Conservation (phyloP, 257 asterid species). For the Thymus mandschuricus region DNA sequence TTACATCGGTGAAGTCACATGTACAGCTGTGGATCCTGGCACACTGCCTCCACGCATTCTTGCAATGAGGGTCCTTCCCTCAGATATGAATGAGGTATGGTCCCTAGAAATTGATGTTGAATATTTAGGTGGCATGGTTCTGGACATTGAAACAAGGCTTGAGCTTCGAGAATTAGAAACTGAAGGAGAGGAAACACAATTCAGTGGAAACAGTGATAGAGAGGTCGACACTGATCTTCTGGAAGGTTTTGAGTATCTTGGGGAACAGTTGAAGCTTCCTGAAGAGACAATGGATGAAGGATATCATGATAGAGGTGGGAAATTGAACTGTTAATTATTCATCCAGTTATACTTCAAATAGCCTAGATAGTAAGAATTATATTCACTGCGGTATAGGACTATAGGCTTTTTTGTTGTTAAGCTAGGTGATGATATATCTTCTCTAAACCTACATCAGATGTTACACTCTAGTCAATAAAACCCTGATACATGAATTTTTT, state of each 20-base stretch:
- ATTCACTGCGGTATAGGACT: too few species aligned
- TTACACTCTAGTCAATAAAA: conserved; percentile 17
- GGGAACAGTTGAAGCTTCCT: conserved; percentile 59
- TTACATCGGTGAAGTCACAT: conserved; percentile 80
- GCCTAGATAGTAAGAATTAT: too few species aligned
- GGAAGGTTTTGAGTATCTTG: conserved; percentile 66
- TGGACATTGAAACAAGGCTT: conserved; percentile 83
- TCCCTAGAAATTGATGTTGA: conserved; percentile 83
- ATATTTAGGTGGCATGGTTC: conserved; percentile 73
- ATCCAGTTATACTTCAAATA: conserved; percentile 10
- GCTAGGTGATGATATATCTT: too few species aligned
- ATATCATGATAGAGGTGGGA: conserved; percentile 56
- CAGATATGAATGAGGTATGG: conserved; percentile 87
- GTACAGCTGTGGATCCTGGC: conserved; percentile 82
- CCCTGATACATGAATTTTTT: conserved; percentile 10
- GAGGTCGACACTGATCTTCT: conserved; percentile 79
- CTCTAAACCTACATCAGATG: conserved; percentile 18
- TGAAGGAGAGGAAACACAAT: conserved; percentile 55
- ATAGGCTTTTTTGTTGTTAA: too few species aligned
- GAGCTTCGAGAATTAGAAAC: conserved; percentile 78
- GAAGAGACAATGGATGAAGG: conserved; percentile 50
- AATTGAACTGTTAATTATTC: conserved; percentile 21
- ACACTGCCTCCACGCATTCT: conserved; percentile 86
- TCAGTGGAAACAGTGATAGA: conserved; percentile 51
- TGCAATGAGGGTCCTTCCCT: conserved; percentile 87